Evolutionary conservation across 2,329 filamentous ascomycete genomes (phyloP), one percentile per base, ranked within the genome.

Genomic region (Colletotrichum limetticola): DNA sequence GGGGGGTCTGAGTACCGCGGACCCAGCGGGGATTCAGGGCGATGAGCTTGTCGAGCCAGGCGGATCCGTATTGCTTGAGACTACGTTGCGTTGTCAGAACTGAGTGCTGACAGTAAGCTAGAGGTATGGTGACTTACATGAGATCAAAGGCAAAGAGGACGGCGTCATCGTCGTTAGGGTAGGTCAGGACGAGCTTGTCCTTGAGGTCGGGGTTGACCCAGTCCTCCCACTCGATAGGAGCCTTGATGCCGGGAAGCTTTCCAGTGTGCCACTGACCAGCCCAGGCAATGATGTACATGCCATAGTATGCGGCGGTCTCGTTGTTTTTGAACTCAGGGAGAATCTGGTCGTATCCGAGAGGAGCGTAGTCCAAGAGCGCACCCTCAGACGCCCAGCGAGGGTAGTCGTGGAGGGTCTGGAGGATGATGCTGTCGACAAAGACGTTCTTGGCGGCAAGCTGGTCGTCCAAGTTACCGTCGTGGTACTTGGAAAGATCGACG

Each of bases 91-190:
- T 5, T 24, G 19, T 4, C 52, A 42, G 74, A 49, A 35, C 26
- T 49, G n/a, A 66, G n/a, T 24, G 2, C 12, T 11, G 30, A 8
- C 2, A n/a, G 19, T 6, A 35, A 35, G 32, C 32, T 35, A 2
- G 5, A 52, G 24, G n/a, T 9, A 11, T 5, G 8, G 1, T 11
- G 16, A 76, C 83, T 81, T 77, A 85, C 84, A 89, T 84, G 1
- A 87, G 78, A 53, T 88, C 81, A 55, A 87, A 88, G 3, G 85
- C 84, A 55, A 82, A 89, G 0, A 88, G 79, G 2, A 90, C 84
- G 0, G 88, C 88, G 66, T 90, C 88, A 55, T 90, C 88, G 53
- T 90, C 89, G 71, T 90, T 89, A 11, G 88, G 89, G 68, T 90
- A 90, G 0, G 87, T 89, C 12, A 90, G 77, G 2, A 86, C 85